These are phyloP conservation scores for Andrographis paniculata DNA, from an alignment of 305 asterid genomes.

Conservation along the genomic window DNA sequence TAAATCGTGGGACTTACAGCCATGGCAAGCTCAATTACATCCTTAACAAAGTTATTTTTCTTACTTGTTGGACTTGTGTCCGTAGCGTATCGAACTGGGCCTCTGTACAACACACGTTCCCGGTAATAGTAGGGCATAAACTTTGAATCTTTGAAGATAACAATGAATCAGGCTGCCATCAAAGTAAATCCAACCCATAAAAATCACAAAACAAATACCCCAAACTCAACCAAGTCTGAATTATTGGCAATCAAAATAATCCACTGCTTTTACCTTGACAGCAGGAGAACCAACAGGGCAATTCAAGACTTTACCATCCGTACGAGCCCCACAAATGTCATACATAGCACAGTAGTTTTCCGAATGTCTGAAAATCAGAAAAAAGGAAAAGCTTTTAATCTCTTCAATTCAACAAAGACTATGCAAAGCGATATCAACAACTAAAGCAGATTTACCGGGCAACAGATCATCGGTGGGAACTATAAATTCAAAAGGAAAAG, in stretches of 20 bases:
- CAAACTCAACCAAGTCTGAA: not conserved
- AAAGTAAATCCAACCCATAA: conserved; percentile 27
- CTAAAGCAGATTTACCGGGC: not conserved
- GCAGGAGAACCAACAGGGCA: conserved; percentile 78
- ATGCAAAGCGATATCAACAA: conserved; percentile 6
- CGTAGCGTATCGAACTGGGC: conserved; percentile 71
- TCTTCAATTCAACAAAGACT: conserved; percentile 2
- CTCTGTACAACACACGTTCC: conserved; percentile 93
- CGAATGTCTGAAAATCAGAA: conserved; percentile 39
- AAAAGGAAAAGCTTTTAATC: conserved; percentile 6
- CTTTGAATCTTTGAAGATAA: conserved; percentile 90
- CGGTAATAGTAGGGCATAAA: conserved; percentile 92
- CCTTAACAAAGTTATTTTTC: conserved; percentile 19
- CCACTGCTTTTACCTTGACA: conserved; percentile 50
- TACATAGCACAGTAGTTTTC: conserved; percentile 89
- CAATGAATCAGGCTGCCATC: conserved; percentile 65
- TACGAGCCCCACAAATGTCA: conserved; percentile 80
- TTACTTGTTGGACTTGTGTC: conserved; percentile 96
- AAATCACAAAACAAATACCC: too few relatives aligned
- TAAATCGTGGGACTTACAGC: too few relatives aligned
- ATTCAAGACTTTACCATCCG: conserved; percentile 83
- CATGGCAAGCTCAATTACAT: not conserved
- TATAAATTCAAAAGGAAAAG: too few relatives aligned
- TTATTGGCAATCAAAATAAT: too few relatives aligned
- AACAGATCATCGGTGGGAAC: too few relatives aligned